phyloP scores from a whole-genome alignment of 768 basidiomycete genomes.

The Calocybe cyanea region DNA sequence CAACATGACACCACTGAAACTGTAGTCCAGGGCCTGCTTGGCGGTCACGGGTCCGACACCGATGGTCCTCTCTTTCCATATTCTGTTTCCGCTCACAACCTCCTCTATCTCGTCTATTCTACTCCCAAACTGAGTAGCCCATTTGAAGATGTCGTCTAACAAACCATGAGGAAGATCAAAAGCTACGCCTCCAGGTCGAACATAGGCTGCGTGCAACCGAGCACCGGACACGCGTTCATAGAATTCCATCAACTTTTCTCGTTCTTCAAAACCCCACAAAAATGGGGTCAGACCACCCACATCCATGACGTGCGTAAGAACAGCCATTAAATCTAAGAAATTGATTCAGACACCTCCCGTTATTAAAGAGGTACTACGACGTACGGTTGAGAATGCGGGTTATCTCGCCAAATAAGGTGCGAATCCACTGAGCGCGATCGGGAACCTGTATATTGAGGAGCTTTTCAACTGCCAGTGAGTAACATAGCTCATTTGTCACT shows the following conservation, averaged over 20 bases:
- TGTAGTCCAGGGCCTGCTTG: conserved; percentile 86
- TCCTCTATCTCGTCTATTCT: conserved; percentile 98
- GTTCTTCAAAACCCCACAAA: conserved; percentile 99
- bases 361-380: conserved; percentile 20
- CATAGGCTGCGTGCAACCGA: conserved; percentile 95
- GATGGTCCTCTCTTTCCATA: conserved; percentile 95
- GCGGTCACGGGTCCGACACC: conserved; percentile 90
- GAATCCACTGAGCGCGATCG: conserved; percentile 97
- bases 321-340: conserved; percentile 84
- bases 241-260: conserved; percentile 99
- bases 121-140: conserved; percentile 91
- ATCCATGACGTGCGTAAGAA: conserved; percentile 94
- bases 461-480: conserved; percentile 96
- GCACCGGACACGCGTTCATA: conserved; percentile 99
- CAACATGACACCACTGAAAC: conserved; percentile 96
- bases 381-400: conserved; percentile 91
- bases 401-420: conserved; percentile 95
- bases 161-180: conserved; percentile 98
- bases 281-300: conserved; percentile 98
- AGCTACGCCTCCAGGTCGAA: conserved; percentile 95
- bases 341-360: not conserved
- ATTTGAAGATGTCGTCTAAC: conserved; percentile 97
- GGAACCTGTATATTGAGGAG: conserved; percentile 96
- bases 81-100: conserved; percentile 94
- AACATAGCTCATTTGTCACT: conserved; percentile 99